phyloP scores from a whole-genome alignment of 179 eudicot species.

The Beta lomatogona region DNA sequence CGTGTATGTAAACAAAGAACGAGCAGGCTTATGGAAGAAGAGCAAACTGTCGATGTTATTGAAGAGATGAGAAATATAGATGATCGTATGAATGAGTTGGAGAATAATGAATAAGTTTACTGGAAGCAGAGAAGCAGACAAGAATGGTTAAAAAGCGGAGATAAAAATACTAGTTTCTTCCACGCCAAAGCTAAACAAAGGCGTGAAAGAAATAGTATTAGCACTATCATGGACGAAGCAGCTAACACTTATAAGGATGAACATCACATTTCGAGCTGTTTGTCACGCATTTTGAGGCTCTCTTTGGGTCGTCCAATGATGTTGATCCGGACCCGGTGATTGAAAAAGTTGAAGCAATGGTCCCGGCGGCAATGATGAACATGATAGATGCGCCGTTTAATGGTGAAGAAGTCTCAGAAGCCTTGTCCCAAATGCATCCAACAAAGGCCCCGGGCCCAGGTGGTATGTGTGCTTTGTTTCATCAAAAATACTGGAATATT shows the following conservation, averaged over 20 bases:
- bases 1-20: not conserved
- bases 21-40: not conserved
- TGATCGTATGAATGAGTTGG: not conserved
- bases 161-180: too few relatives aligned
- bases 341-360: too few relatives aligned
- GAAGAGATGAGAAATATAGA: not conserved
- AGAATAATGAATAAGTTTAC: not conserved
- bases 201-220: not conserved
- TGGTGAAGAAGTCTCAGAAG: not conserved
- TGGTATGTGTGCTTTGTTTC: conserved; percentile 1
- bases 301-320: too few relatives aligned
- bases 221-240: too few relatives aligned
- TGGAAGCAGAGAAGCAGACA: not conserved
- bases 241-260: too few relatives aligned
- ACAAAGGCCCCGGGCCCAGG: not conserved
- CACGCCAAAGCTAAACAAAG: not conserved
- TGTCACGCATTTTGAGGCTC: too few relatives aligned
- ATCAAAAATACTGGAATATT: not conserved
- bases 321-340: too few relatives aligned
- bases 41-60: not conserved
- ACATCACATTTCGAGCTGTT: too few relatives aligned
- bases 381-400: too few relatives aligned
- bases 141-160: too few relatives aligned
- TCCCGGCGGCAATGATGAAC: too few relatives aligned
- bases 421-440: not conserved